A percentile compares a stretch with the other conserved stretches of the same genome.
phyloP scores from a whole-genome alignment of 2,329 filamentous ascomycete species.

The Ophiostoma sp. region DNA sequence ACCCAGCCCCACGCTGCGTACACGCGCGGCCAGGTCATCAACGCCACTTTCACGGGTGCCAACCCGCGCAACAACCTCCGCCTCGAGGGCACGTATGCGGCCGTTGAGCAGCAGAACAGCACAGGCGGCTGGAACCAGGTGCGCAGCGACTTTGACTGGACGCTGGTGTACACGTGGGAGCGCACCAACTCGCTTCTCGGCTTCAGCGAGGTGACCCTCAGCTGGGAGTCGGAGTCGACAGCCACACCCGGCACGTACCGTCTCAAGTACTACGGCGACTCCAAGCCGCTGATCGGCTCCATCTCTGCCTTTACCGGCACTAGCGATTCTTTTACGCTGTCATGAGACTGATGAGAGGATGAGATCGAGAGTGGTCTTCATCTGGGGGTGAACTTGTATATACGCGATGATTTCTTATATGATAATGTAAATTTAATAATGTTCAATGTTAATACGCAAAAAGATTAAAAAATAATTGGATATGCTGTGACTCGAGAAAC shows the following conservation, averaged over 20 bases:
- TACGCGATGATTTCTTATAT: not conserved
- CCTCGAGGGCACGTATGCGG: slow-evolving; percentile 70
- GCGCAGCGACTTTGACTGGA: slow-evolving; percentile 77
- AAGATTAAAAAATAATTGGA: not conserved
- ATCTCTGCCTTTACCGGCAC: slow-evolving; percentile 46
- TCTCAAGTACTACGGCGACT: slow-evolving; percentile 75
- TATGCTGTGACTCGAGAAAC: not conserved
- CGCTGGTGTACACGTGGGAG: slow-evolving; percentile 72
- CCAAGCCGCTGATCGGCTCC: slow-evolving; percentile 59
- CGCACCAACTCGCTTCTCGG: slow-evolving; percentile 64
- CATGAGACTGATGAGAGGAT: not conserved
- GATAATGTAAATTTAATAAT: not conserved
- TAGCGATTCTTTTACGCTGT: slow-evolving; percentile 32
- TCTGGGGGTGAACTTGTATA: not conserved
- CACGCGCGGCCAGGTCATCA: slow-evolving; percentile 53
- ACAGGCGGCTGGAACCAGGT: slow-evolving; percentile 56
- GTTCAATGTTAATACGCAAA: not conserved
- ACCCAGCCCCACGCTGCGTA: slow-evolving; percentile 50
- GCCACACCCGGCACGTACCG: slow-evolving; percentile 62
- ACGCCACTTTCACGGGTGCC: slow-evolving; percentile 70
- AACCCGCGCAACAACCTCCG: slow-evolving; percentile 84
- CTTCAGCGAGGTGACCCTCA: slow-evolving; percentile 67
- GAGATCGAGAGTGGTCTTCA: not conserved
- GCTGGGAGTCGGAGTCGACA: slow-evolving; percentile 69
- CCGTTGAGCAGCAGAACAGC: slow-evolving; percentile 59